Evolutionary conservation across 441 rosid genomes (phyloP), one percentile per base, ranked within the genome.

Genomic region (Gossypium davidsonii): DNA sequence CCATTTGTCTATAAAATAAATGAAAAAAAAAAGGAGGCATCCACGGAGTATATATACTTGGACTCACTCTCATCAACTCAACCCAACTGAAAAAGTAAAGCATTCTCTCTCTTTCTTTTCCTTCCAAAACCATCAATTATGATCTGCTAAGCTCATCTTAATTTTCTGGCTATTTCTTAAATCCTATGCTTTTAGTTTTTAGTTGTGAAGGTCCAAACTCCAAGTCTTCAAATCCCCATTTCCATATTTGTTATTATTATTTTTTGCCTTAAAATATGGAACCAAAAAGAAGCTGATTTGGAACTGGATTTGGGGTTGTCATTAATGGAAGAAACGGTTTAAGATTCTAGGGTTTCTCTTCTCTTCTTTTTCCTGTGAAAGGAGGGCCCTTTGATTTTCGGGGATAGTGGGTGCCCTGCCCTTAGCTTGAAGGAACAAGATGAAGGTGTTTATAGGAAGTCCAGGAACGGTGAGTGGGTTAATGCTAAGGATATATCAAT

Each of bases 361-460:
- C 31, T 49, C 9, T 31, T 28, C 11, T 11, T 0, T 26, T 49
- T 26, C 60, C 18, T 48, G 26, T 72, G 7, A 17, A 28, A 17
- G 42, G 42, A 20, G 14, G 56, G 57, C 15, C 44, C 46, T 56
- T 42, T 49, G 46, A 14, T 68, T 28, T 28, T 68, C 11, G 28
- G 23, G 31, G 46, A 42, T 4, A 1, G 18, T 1, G 46, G 46
- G 67, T 56, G 26, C 58, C 58, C 58, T 15, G 60, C 67, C 28
- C 25, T 80, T 37, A 25, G 66, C 17, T 71, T 34, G 51, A 48
- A 58, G 28, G 53, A 60, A 67, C 71, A 77, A 64, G 67, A 93
- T 93, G 98, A 93, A 93, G 88, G 87, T 86, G 83, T 46, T 90
- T 64, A 52, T 89, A n/a, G 98, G 98, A 70, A 86, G 98, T 58